Evolutionary conservation across 305 asterid genomes (phyloP), one percentile per base, ranked within the genome.

Genomic region (Galium porrigens): DNA sequence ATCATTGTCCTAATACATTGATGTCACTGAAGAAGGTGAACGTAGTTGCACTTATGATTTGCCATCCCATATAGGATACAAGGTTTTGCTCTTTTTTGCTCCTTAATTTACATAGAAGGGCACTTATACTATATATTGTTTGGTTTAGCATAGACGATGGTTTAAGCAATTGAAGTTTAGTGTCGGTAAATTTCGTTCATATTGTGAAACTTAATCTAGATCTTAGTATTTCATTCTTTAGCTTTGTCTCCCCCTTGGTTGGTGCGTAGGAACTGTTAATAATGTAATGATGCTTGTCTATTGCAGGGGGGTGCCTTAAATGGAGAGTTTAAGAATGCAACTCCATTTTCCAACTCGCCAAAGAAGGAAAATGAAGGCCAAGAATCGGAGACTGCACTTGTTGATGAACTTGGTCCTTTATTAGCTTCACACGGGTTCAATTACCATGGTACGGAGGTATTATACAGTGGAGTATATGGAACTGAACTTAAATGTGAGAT

Each of bases 401-500:
- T 82, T 27, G 89, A 88, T 78, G 98, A 91, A 39, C 94, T 91
- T 58, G 96, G 98, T 63, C 73, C 92, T 12, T 71, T 44, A 78
- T 71, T 91, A 81, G 70, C 76, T 60, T 73, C 70, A 22, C 77
- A 80, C 39, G 98, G 98, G 36, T 91, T 91, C 80, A 89, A 86
- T 77, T 74, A 88, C 86, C 92, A 88, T 63, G 98, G 98, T n/a
- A 65, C 70, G 1, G 98, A 91, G 77, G 95, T 91, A 59, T 64
- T 91, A 62, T 80, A 91, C 79, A 91, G 98, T 72, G 98, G 98
- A 56, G 80, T 91, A 57, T 91, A 82, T 66, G 98, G 98, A 39
- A 82, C 89, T 41, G 96, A 91, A 77, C 66, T 91, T 74, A 84
- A 84, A 4, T 91, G 98, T 67, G 95, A 85, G 73, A 86, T 91